phyloP scores from a whole-genome alignment of 805 yeast species.

The Maudiozyma serrabonitensis region DNA sequence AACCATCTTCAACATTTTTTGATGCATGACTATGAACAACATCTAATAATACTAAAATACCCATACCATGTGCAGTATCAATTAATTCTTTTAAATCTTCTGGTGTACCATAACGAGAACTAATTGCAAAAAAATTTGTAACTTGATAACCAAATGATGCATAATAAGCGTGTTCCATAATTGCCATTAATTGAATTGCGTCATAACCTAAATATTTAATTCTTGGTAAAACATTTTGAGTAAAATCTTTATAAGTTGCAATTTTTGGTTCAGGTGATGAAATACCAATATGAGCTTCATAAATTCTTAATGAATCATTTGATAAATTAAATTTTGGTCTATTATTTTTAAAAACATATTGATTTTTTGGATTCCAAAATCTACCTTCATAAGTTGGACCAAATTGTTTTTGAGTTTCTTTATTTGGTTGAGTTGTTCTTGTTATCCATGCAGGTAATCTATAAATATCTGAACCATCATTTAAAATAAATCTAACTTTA shows the following conservation, averaged over 20 bases:
- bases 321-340: conserved; percentile 45
- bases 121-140: conserved; percentile 81
- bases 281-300: conserved; percentile 94
- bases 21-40: conserved; percentile 96
- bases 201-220: conserved; percentile 82
- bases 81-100: conserved; percentile 86
- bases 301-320: conserved; percentile 54
- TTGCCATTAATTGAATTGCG: conserved; percentile 91
- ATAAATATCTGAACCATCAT: conserved; percentile 62
- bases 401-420: conserved; percentile 34
- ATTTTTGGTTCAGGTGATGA: conserved; percentile 82
- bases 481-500: conserved; percentile 55
- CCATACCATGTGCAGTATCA: conserved; percentile 85
- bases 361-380: conserved; percentile 76
- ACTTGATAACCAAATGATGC: conserved; percentile 98
- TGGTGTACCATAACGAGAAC: conserved; percentile 90
- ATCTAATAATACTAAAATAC: conserved; percentile 78
- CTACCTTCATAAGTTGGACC: conserved; percentile 65
- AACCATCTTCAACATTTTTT: conserved; percentile 87
- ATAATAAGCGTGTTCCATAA: conserved; percentile 97
- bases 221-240: conserved; percentile 69
- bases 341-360: conserved; percentile 50
- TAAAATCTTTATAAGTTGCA: conserved; percentile 80
- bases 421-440: conserved; percentile 69
- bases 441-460: conserved; percentile 85